These are phyloP conservation scores for Wickerhamiella alocasiicola DNA, from an alignment of 805 yeast genomes.

Conservation along the genomic window DNA sequence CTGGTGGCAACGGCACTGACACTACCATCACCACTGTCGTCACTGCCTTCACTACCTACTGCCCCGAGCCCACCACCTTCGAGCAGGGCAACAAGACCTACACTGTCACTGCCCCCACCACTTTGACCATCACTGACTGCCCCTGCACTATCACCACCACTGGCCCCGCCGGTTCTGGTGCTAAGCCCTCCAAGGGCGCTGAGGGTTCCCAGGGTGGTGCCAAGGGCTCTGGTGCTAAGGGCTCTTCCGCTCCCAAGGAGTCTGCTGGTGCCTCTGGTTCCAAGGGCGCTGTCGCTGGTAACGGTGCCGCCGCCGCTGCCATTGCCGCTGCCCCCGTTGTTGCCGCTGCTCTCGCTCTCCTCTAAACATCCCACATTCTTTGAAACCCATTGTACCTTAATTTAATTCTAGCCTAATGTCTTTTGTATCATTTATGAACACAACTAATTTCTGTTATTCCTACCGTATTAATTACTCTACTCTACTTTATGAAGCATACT, in stretches of 20 bases:
- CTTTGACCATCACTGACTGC: slow-evolving; percentile 75
- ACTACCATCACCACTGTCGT: slow-evolving; percentile 16
- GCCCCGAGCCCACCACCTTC: slow-evolving; percentile 56
- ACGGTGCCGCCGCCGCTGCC: slow-evolving; percentile 10
- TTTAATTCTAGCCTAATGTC: not conserved
- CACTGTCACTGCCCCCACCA: slow-evolving; percentile 59
- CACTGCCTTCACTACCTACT: slow-evolving; percentile 52
- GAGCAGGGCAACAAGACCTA: slow-evolving; percentile 34
- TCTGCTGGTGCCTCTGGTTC: slow-evolving; percentile 15
- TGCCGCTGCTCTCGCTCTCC: slow-evolving; percentile 9
- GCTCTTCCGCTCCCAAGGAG: slow-evolving; percentile 3
- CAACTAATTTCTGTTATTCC: too few relatives aligned
- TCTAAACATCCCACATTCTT: slow-evolving; percentile 3
- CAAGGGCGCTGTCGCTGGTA: slow-evolving; percentile 14
- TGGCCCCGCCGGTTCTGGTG: slow-evolving; percentile 11
- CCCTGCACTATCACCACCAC: slow-evolving; percentile 47
- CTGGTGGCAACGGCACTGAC: slow-evolving; percentile 12
- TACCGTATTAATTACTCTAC: too few relatives aligned
- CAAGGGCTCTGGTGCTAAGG: slow-evolving; percentile 1
- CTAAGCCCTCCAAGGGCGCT: slow-evolving; percentile 1
- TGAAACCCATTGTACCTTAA: not conserved
- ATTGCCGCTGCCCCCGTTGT: slow-evolving; percentile 16
- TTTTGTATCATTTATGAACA: too few relatives aligned
- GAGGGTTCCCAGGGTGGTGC: slow-evolving; percentile 1
- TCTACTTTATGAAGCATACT: too few relatives aligned